Conservation (phyloP, 2,329 filamentous ascomycete species). For the Verticillium nonalfalfae region DNA sequence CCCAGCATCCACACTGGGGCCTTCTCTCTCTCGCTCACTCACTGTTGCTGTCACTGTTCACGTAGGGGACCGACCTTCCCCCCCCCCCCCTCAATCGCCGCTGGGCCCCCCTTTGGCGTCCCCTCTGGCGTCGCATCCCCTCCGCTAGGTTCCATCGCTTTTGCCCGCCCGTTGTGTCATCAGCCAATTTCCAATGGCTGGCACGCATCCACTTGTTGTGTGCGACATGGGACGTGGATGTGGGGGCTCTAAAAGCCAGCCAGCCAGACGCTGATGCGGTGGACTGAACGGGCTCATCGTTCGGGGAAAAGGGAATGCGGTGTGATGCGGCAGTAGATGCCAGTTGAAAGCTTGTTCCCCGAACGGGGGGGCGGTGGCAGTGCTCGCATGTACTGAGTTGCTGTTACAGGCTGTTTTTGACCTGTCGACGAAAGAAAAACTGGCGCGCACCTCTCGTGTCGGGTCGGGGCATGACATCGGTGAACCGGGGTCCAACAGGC, state of each 20-base stretch:
- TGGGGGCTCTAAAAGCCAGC: background rate
- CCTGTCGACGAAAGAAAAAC: too few species aligned
- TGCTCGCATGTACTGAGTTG: background rate
- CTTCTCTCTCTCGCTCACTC: background rate
- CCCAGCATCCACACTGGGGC: background rate
- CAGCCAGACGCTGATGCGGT: background rate
- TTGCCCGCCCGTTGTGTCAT: background rate
- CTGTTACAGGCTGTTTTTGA: too few species aligned
- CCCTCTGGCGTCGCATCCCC: background rate
- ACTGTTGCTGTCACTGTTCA: background rate
- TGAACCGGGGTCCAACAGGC: background rate
- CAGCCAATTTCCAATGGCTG: background rate
- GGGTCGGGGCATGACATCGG: background rate
- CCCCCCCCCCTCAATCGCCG: background rate
- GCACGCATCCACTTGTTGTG: background rate
- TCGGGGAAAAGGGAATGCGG: background rate
- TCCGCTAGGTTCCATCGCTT: background rate
- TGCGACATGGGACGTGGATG: background rate
- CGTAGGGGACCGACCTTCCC: background rate
- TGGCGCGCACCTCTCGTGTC: too few species aligned
- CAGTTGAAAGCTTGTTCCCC: background rate
- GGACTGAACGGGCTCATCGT: background rate
- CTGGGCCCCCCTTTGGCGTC: background rate
- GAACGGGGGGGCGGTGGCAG: background rate
- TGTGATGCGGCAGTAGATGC: background rate